A percentile compares a stretch with the other conserved stretches of the same genome.
phyloP scores from a whole-genome alignment of 2,329 filamentous ascomycete species.

The Hymenoscyphus occultus region DNA sequence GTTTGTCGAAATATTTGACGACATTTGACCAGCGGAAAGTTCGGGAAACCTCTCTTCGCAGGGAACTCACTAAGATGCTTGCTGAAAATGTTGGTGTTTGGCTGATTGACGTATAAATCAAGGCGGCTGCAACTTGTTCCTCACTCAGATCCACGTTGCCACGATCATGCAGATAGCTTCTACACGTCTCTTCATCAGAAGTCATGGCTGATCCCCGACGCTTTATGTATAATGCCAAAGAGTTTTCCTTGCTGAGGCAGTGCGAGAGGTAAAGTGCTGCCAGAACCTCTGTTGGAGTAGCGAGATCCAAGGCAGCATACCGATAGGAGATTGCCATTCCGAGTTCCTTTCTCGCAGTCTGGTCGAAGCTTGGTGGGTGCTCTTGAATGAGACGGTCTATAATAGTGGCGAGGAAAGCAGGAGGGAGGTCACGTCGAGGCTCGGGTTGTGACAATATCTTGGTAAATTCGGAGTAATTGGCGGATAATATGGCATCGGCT shows the following conservation, averaged over 20 bases:
- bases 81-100: slow-evolving; percentile 53
- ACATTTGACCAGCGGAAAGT: slow-evolving; percentile 68
- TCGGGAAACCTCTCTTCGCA: slow-evolving; percentile 59
- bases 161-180: slow-evolving; percentile 50
- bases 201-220: slow-evolving; percentile 73
- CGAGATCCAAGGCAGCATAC: slow-evolving; percentile 54
- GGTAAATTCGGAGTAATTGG: slow-evolving; percentile 74
- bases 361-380: slow-evolving; percentile 81
- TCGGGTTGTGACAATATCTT: slow-evolving; percentile 68
- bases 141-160: slow-evolving; percentile 62
- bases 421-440: slow-evolving; percentile 60
- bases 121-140: slow-evolving; percentile 75
- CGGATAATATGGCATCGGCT: slow-evolving; percentile 89
- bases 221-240: slow-evolving; percentile 67
- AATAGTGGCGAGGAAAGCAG: slow-evolving; percentile 72
- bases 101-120: slow-evolving; percentile 65
- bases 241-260: slow-evolving; percentile 58
- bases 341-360: slow-evolving; percentile 68
- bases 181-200: slow-evolving; percentile 66
- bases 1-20: slow-evolving; percentile 76
- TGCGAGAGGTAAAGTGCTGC: slow-evolving; percentile 68
- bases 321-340: slow-evolving; percentile 59
- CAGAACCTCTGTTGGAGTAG: slow-evolving; percentile 68
- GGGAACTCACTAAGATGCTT: slow-evolving; percentile 55
- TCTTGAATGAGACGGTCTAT: slow-evolving; percentile 85